Base-by-base conservation (phyloP, 306 rosid species). In the Calophaca sinica region DNA sequence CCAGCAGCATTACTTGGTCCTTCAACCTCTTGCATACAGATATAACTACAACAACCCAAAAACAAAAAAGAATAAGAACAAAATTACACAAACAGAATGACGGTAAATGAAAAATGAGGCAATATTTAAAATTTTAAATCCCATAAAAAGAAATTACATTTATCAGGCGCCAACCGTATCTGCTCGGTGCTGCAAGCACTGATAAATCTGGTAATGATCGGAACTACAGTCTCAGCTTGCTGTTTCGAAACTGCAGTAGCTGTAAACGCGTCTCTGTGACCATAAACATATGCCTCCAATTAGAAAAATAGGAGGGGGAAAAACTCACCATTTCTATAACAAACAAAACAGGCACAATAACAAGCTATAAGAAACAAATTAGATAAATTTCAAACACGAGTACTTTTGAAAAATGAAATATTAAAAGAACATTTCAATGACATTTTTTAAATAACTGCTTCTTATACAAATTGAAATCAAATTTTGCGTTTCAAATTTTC, bases 11-110 rank as follows among this genome's bases (percentile, higher is more conserved):
- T 58, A 90, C 96, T 67, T 75, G 91, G 49, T 90, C 98, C 79
- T 86, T 94, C 42, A 94, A 79, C 87, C 83, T 86, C 90, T 72
- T 89, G 79, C 99, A 94, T 75, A 92, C 91, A 78, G 80, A 80
- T 82, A 90, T 11, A 65, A 94, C 98, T 94, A 81, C 83, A 84
- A 65, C 39, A 51, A 50, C 29, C 52, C 61, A 15, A 69, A 42
- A 52, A 57, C 14, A 9, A 49, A 1, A 52, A 39, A 51, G 11
- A 32, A 9, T 33, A 15, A 9, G 45, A 66, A 11, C 3, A 64
- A 66, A 66, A 29, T 31, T 15, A 66, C 38, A 26, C 26, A 44
- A 41, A 65, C 15, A 66, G 26, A 66, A 9, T 1, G 72, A 51
- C 28, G 42, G 70, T 64, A 41, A 41, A 64, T 12, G 8, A 15